phyloP scores from a whole-genome alignment of 2,329 filamentous ascomycete genomes.

The Grosmannia penicillata region DNA sequence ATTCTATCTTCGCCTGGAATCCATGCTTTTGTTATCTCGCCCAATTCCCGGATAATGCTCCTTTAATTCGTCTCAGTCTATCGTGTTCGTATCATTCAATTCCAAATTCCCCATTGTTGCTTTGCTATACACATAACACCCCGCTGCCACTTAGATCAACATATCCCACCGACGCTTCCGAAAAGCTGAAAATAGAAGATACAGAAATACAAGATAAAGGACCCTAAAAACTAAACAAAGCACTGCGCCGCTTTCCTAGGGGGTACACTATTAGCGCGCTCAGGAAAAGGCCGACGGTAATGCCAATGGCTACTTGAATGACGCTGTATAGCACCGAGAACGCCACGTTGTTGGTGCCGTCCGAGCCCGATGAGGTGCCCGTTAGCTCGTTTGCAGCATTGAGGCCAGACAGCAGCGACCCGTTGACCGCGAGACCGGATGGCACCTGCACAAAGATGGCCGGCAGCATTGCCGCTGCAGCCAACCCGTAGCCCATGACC shows the following conservation, averaged over 20 bases:
- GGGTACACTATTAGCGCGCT: constrained; percentile 41
- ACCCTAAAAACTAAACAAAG: constrained; percentile 40
- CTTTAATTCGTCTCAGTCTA: too few species aligned
- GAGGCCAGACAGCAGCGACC: constrained; percentile 43
- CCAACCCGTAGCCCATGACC: constrained; percentile 55
- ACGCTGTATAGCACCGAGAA: constrained; percentile 43
- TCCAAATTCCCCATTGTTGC: too few species aligned
- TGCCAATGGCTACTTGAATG: constrained; percentile 46
- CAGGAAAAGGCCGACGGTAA: constrained; percentile 45
- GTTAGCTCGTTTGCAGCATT: constrained; percentile 40
- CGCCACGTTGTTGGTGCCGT: constrained; percentile 25
- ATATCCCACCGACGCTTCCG: too few species aligned
- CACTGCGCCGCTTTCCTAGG: constrained; percentile 41
- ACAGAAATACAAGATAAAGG: too few species aligned
- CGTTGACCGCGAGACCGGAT: constrained; percentile 44
- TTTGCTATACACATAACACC: too few species aligned
- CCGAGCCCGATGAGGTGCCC: constrained; percentile 21
- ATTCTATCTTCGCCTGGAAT: too few species aligned
- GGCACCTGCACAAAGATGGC: constrained; percentile 67
- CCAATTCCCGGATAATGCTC: too few species aligned
- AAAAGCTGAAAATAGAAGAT: too few species aligned
- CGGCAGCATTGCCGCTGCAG: constrained; percentile 71
- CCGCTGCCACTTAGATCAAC: too few species aligned
- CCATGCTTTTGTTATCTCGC: too few species aligned
- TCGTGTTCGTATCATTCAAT: too few species aligned